phyloP scores from a whole-genome alignment of 1,139 yeast species.

The Yamadazyma mexicana region DNA sequence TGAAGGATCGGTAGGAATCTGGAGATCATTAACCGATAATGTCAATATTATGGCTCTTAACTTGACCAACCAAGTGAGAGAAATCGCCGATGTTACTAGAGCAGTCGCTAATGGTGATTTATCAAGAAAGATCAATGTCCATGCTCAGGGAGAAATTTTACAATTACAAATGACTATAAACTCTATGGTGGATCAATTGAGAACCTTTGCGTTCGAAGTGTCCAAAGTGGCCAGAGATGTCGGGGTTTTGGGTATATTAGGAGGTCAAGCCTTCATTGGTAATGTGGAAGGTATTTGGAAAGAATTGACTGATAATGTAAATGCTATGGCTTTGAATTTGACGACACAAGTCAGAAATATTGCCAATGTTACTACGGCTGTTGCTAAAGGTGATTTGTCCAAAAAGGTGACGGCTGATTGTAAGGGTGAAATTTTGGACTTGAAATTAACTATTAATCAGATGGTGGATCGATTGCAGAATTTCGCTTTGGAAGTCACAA shows the following conservation, averaged over 20 bases:
- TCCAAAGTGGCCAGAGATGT: conserved; percentile 88
- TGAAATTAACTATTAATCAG: conserved; percentile 76
- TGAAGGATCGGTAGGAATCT: conserved; percentile 80
- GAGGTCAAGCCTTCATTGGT: conserved; percentile 84
- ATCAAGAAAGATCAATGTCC: conserved; percentile 74
- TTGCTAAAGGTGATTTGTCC: conserved; percentile 85
- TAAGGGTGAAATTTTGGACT: conserved; percentile 81
- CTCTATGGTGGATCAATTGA: conserved; percentile 84
- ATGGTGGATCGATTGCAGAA: conserved; percentile 89
- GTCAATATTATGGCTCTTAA: conserved; percentile 87
- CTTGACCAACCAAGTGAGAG: conserved; percentile 79
- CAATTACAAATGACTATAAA: conserved; percentile 79
- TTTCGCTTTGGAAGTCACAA: conserved; percentile 86
- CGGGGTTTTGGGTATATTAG: conserved; percentile 83
- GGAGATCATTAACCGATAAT: conserved; percentile 82
- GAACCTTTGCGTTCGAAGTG: conserved; percentile 86
- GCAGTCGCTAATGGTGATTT: conserved; percentile 82
- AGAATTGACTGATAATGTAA: conserved; percentile 84
- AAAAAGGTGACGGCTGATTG: conserved; percentile 88
- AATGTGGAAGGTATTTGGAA: conserved; percentile 90
- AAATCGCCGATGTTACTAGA: conserved; percentile 84
- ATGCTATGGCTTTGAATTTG: conserved; percentile 86
- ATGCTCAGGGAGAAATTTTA: conserved; percentile 81
- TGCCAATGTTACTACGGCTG: conserved; percentile 90
- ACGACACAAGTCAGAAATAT: conserved; percentile 88